These are phyloP conservation scores for Marchantia polymorpha DNA, from an alignment of 225 moss, liverwort and hornwort genomes.

Conservation along the genomic window DNA sequence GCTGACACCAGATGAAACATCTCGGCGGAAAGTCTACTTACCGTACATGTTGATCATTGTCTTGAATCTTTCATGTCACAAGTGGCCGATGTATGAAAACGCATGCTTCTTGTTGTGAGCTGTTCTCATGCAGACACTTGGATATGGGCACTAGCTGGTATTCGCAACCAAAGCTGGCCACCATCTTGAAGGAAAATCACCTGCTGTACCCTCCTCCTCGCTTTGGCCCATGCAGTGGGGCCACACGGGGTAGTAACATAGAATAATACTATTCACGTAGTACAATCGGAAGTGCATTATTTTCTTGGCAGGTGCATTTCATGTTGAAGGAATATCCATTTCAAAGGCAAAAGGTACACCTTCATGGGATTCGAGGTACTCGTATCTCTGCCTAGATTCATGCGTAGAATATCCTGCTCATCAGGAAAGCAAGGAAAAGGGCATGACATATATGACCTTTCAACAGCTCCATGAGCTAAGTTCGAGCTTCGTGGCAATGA, in stretches of 20 bases:
- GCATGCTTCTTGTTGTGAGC: background rate
- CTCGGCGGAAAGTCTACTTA: no score
- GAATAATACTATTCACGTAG: background rate
- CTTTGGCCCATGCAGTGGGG: no score
- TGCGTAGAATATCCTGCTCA: constrained; percentile 7
- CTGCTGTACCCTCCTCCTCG: no score
- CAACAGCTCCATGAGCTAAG: constrained; percentile 1
- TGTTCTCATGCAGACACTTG: background rate
- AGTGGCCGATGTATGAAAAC: no score
- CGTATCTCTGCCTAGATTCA: constrained; percentile 7
- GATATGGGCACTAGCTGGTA: no score
- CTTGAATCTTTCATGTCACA: no score
- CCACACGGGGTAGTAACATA: background rate
- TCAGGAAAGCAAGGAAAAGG: constrained; percentile 1
- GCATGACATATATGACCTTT: background rate
- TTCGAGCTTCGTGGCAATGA: background rate
- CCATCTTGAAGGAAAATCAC: background rate
- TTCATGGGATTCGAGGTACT: background rate
- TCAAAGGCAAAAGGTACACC: constrained; percentile 2
- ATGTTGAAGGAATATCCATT: constrained; percentile 5
- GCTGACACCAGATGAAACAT: no score
- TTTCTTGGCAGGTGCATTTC: background rate
- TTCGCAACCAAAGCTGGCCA: background rate
- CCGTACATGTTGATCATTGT: no score
- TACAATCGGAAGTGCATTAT: background rate